These are phyloP conservation scores for Penstemon eatonii DNA, from an alignment of 257 asterid genomes.

Conservation along the genomic window DNA sequence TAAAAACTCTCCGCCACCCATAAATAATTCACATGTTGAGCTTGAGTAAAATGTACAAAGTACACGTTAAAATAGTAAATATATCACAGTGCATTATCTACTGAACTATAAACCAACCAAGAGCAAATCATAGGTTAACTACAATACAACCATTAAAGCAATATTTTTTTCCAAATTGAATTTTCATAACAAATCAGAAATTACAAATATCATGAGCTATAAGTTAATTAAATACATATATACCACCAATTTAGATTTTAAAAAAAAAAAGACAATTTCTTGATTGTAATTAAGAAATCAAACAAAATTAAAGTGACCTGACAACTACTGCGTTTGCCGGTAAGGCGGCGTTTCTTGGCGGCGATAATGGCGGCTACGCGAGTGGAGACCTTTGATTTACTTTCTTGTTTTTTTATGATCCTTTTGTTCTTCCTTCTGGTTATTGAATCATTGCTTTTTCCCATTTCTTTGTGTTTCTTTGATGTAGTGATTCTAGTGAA, in stretches of 20 bases:
- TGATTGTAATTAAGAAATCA: neutral
- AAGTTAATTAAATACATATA: neutral
- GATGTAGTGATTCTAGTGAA: neutral
- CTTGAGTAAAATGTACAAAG: no score
- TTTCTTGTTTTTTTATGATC: slow-evolving; percentile 43
- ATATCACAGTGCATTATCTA: neutral
- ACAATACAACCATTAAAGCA: neutral
- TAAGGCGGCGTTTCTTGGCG: slow-evolving; percentile 56
- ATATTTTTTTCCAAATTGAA: neutral
- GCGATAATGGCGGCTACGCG: slow-evolving; percentile 62
- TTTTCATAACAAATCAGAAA: neutral
- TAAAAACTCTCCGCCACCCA: no score
- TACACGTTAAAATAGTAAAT: neutral
- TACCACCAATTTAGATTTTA: neutral
- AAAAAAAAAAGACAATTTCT: neutral
- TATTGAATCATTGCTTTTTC: slow-evolving; percentile 55
- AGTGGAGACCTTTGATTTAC: slow-evolving; percentile 43
- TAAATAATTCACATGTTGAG: no score
- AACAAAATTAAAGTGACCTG: slow-evolving; percentile 34
- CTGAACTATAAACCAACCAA: neutral
- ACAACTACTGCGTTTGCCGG: slow-evolving; percentile 59
- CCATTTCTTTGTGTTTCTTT: slow-evolving; percentile 33
- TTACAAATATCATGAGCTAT: neutral
- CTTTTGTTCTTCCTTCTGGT: slow-evolving; percentile 43
- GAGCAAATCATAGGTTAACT: neutral